Base-by-base conservation (phyloP, 345 rosid genomes). In the Microcos paniculata region DNA sequence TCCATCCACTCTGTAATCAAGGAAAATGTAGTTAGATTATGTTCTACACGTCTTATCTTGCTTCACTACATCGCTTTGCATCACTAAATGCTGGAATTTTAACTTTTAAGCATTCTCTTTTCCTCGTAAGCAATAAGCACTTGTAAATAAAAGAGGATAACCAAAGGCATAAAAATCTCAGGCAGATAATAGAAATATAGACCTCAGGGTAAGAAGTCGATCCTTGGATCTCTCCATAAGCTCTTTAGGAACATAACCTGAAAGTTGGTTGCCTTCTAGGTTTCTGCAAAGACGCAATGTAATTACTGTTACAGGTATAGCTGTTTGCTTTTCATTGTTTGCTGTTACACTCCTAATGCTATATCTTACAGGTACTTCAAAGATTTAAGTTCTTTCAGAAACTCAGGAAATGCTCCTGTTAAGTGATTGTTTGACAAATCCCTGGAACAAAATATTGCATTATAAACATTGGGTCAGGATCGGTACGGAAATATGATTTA, bases 391-490 rank as follows among this genome's bases (percentile, higher is more conserved):
- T 82, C 78, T 30, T 83, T 71, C 28, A 89, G 70, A 80, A 87
- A 83, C 0, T 79, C 85, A 0, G 93, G 90, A 55, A 89, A 76
- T 14, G 58, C 30, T 79, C 90, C 93, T 13, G 46, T 83, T 9
- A 87, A 79, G 72, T 33, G 66, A 73, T 89, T 89, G 84, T 87
- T 80, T n/a, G 91, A 87, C 75, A 89, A 82, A 73, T 89, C 92
- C 85, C 92, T 87, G 81, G 19, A 31, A 76, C 52, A 58, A 76
- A 45, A 80, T 26, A 31, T 56, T 59, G 49, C 24, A 38, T 42
- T 40, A 26, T 55, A 33, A 40, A 12, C 28, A 59, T 14, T 18
- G 53, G n/a, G 18, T 35, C 24, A 14, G 6, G 8, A 42, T 15
- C 67, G 33, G 26, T 14, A 16, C 26, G 40, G 33, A 71, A 35